phyloP scores from a whole-genome alignment of 2,329 filamentous ascomycete species.

The Aspergillus sp. region DNA sequence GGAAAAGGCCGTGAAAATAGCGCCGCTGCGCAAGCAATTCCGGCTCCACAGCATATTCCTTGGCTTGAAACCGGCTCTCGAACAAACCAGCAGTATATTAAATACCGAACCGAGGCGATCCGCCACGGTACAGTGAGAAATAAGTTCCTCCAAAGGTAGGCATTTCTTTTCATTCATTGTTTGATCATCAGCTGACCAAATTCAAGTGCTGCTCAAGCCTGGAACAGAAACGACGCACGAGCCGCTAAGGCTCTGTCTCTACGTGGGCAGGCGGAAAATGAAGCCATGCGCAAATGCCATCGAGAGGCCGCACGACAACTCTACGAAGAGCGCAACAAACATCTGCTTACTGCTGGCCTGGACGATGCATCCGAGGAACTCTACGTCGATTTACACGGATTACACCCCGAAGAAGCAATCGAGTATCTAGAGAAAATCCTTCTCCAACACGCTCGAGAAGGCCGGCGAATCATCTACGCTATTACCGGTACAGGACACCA shows the following conservation, averaged over 20 bases:
- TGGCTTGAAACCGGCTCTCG: conserved; percentile 93
- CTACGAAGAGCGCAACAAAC: conserved; percentile 90
- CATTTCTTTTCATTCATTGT: neutral
- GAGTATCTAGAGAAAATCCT: conserved; percentile 89
- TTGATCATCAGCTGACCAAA: conserved; percentile 9
- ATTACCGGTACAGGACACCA: conserved; percentile 97
- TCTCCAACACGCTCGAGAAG: conserved; percentile 72
- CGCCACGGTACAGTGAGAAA: conserved; percentile 95
- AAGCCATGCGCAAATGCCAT: conserved; percentile 94
- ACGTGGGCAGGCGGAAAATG: conserved; percentile 93
- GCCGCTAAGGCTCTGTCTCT: conserved; percentile 93
- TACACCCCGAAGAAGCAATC: conserved; percentile 97
- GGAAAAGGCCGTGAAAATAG: conserved; percentile 73
- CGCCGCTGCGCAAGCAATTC: conserved; percentile 76
- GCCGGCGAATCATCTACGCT: conserved; percentile 76
- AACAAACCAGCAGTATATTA: conserved; percentile 91
- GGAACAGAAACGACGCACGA: conserved; percentile 96
- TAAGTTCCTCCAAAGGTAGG: conserved; percentile 91
- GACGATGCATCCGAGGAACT: conserved; percentile 64
- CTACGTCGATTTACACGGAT: conserved; percentile 93
- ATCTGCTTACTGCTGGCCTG: conserved; percentile 45
- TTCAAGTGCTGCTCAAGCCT: conserved; percentile 85
- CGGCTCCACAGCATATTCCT: conserved; percentile 85
- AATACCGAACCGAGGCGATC: conserved; percentile 91
- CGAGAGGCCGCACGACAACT: conserved; percentile 87